These are phyloP conservation scores for Crucihimalaya himalaica DNA, from an alignment of 345 rosid species.

Conservation along the genomic window DNA sequence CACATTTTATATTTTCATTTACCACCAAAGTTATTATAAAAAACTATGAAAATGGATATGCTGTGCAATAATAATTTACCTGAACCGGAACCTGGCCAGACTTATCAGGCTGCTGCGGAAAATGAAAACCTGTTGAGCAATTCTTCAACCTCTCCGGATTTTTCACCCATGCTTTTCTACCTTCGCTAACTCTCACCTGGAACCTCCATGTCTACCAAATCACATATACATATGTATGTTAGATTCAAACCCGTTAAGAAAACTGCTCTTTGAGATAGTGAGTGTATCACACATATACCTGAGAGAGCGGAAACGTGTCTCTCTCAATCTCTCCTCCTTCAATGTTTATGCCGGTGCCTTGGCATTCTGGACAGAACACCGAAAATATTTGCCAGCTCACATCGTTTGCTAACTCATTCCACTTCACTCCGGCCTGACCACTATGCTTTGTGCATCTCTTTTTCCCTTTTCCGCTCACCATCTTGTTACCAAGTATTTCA, in stretches of 20 bases:
- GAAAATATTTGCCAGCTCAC: conserved; percentile 50
- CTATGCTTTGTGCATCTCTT: conserved; percentile 52
- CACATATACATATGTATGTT: not conserved
- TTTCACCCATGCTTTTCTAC: conserved; percentile 84
- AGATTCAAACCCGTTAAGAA: not conserved
- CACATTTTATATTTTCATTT: not conserved
- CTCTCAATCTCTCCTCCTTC: conserved; percentile 65
- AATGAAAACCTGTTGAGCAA: conserved; percentile 79
- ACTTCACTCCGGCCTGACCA: conserved; percentile 47
- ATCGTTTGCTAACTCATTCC: conserved; percentile 33
- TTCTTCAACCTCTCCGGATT: conserved; percentile 72
- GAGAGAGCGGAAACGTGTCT: conserved; percentile 65
- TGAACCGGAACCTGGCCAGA: conserved; percentile 31
- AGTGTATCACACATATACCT: conserved; percentile 52
- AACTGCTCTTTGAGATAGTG: not conserved
- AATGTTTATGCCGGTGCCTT: conserved; percentile 71
- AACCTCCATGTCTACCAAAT: conserved; percentile 69
- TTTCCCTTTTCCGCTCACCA: conserved; percentile 46
- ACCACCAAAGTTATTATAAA: not conserved
- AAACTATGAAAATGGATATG: not conserved
- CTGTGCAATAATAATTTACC: conserved; percentile 43
- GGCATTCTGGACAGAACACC: conserved; percentile 92
- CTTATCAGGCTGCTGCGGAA: conserved; percentile 51
- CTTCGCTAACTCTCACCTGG: conserved; percentile 74
- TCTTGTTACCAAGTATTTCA: conserved; percentile 55